Conservation (phyloP, 2,329 filamentous ascomycete species). For the Sporothrix curviconia region DNA sequence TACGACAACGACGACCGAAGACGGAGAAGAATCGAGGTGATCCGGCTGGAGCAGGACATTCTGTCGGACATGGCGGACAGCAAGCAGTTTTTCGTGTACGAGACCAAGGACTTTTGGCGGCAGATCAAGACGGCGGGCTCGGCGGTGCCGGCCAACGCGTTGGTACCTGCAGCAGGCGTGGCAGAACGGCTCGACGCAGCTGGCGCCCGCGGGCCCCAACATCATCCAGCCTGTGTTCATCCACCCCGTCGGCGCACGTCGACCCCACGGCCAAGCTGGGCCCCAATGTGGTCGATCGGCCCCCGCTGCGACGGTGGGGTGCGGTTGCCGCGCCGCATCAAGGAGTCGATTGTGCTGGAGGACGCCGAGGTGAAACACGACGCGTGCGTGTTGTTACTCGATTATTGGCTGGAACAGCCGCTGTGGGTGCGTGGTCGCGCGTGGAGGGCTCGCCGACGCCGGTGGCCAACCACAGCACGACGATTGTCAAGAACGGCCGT, state of each 20-base stretch:
- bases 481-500: conserved; percentile 95
- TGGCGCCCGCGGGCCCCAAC: conserved; percentile 74
- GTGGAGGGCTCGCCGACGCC: conserved; percentile 92
- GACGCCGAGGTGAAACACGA: conserved; percentile 96
- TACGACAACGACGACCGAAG: conserved; percentile 60
- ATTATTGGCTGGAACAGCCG: conserved; percentile 97
- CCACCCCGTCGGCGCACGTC: conserved; percentile 82
- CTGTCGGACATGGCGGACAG: conserved; percentile 91
- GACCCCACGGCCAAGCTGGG: conserved; percentile 95
- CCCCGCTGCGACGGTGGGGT: conserved; percentile 77
- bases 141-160: conserved; percentile 89
- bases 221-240: conserved; percentile 93
- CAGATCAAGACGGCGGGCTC: conserved; percentile 99
- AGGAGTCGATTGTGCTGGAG: conserved; percentile 93
- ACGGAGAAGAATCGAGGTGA: conserved; percentile 73
- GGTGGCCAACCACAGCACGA: conserved; percentile 81
- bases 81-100: conserved; percentile 96
- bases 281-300: conserved; percentile 91
- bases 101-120: conserved; percentile 99
- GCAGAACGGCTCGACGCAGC: conserved; percentile 74
- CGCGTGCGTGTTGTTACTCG: conserved; percentile 85
- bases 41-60: conserved; percentile 95
- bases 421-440: conserved; percentile 93
- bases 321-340: conserved; percentile 85
- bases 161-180: conserved; percentile 93